phyloP scores from a whole-genome alignment of 305 asterid genomes.

The Fraxinus xanthoxyloides region DNA sequence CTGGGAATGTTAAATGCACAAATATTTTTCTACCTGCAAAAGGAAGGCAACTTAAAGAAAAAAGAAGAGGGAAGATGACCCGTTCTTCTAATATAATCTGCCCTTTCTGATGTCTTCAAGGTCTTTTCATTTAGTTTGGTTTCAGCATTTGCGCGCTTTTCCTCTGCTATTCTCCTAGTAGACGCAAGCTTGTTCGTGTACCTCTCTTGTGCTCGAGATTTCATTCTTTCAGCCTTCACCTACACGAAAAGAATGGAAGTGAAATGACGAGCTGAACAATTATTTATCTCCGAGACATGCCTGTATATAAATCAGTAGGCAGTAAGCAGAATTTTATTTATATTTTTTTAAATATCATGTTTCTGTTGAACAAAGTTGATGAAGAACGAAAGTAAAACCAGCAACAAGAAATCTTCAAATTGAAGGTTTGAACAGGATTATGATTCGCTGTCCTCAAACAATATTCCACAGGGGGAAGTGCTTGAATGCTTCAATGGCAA shows the following conservation, averaged over 20 bases:
- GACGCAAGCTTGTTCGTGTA: constrained; percentile 60
- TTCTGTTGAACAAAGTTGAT: background rate
- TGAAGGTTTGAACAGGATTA: too few species aligned
- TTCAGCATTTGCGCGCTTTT: constrained; percentile 75
- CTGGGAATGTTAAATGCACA: background rate
- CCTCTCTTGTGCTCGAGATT: constrained; percentile 75
- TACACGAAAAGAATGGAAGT: constrained; percentile 10
- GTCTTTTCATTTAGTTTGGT: constrained; percentile 69
- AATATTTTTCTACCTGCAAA: constrained; percentile 52
- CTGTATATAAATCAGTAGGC: background rate
- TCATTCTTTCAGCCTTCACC: constrained; percentile 82
- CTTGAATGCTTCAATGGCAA: too few species aligned
- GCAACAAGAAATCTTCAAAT: background rate
- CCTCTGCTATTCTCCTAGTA: constrained; percentile 76
- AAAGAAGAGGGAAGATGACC: constrained; percentile 76
- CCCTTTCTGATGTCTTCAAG: constrained; percentile 60
- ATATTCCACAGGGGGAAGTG: too few species aligned
- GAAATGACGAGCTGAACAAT: background rate
- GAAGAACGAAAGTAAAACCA: background rate
- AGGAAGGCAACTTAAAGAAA: constrained; percentile 66
- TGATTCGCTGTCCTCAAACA: too few species aligned
- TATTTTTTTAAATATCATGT: background rate
- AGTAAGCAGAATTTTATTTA: too few species aligned
- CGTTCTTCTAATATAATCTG: constrained; percentile 79
- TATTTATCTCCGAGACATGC: background rate